Base-by-base conservation (phyloP, 495 filamentous ascomycete genomes). In the Bombardia bombarda region DNA sequence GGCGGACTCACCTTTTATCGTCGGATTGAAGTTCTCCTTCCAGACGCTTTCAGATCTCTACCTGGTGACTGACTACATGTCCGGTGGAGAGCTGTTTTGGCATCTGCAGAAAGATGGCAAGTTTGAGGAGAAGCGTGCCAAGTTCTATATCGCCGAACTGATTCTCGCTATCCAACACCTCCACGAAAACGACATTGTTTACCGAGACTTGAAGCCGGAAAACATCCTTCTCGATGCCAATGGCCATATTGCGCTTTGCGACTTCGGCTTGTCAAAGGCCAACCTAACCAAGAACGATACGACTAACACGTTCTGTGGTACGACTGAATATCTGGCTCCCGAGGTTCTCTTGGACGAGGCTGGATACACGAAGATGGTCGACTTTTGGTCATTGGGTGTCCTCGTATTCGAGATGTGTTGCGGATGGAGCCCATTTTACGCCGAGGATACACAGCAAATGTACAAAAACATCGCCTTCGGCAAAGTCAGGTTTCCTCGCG, bases 381-480 rank as follows among this genome's bases (percentile, higher is more conserved):
- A 98, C 63, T 98, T 98, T 65, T 98, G 93, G 92, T 97, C 92
- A 5, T 74, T 98, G 31, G 92, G 92, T 35, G 92, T 98, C 12
- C 76, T 98, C 18, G 92, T 98, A 8, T 98, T 98, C 60, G 92
- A 98, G 64, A 98, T 98, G 92, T 96, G 90, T 64, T 98, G 92
- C 56, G 92, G 92, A 2, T 98, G 92, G 92, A 94, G 87, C 53
- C 92, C 92, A 0, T 98, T 98, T 67, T 98, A 97, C 57, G 93
- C 92, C 43, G 92, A 98, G 49, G 93, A 98, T 52, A 97, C 90
- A 2, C 92, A 98, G 63, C 92, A 98, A 60, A 98, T 98, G 92
- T 98, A 98, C 67, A 98, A 97, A 70, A 98, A 98, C 68, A 98
- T 98, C 46, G 93, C 90, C 0, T 97, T 97, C 58, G 92, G 92